Conservation (phyloP, 192 early-diverging fungal species). For the Coemansia asiatica region DNA sequence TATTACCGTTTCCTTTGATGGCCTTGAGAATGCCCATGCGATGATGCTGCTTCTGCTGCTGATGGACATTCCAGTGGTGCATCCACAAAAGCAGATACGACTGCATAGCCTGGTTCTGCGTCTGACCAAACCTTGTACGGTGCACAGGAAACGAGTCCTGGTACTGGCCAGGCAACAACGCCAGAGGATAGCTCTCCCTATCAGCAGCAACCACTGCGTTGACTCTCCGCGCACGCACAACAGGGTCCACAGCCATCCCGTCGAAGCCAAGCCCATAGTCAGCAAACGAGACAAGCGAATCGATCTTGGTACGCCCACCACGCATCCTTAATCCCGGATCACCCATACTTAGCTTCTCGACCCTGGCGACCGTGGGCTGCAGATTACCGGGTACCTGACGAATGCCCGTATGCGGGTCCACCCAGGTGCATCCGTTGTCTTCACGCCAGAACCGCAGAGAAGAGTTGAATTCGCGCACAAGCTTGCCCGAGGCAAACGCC, state of each 20-base stretch:
- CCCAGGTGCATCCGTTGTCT: constrained; percentile 51
- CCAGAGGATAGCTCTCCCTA: constrained; percentile 32
- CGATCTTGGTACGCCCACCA: constrained; percentile 7
- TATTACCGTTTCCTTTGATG: not conserved
- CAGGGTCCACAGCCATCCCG: not conserved
- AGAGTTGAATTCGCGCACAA: constrained; percentile 47
- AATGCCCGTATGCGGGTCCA: constrained; percentile 51
- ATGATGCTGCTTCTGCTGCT: constrained; percentile 21
- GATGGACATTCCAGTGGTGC: constrained; percentile 22
- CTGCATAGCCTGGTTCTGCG: constrained; percentile 26
- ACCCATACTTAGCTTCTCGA: constrained; percentile 13
- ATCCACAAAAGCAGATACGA: constrained; percentile 41
- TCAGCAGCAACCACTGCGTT: not conserved
- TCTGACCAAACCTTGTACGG: constrained; percentile 41
- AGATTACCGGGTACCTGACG: constrained; percentile 39
- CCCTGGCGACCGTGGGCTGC: constrained; percentile 36
- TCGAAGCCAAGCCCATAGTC: constrained; percentile 2
- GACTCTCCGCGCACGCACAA: not conserved
- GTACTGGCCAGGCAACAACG: constrained; percentile 51
- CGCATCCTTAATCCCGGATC: not conserved
- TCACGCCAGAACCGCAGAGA: constrained; percentile 50
- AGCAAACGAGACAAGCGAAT: constrained; percentile 28
- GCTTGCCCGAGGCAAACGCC: constrained; percentile 38
- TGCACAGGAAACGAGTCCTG: constrained; percentile 43
- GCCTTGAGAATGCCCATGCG: constrained; percentile 3